phyloP scores from a whole-genome alignment of 768 basidiomycete genomes.

The Floccularia luteovirens region DNA sequence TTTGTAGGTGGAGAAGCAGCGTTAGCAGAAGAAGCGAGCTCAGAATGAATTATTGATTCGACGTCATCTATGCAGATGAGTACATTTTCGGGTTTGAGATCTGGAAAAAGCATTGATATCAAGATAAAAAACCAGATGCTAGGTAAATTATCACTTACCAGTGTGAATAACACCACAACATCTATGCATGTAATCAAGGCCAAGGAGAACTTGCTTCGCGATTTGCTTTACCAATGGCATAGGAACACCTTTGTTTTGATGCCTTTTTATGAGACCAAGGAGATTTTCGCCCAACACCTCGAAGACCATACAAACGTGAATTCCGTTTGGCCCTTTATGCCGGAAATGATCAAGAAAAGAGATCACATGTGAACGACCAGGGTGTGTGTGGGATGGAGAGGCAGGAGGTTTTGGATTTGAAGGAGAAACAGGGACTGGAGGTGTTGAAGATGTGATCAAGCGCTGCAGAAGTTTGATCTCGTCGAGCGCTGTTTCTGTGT shows the following conservation, averaged over 20 bases:
- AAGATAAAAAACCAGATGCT: slow-evolving; percentile 1
- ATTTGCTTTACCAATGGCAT: slow-evolving; percentile 92
- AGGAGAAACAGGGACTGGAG: slow-evolving; percentile 38
- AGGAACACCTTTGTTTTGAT: slow-evolving; percentile 97
- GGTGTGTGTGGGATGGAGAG: slow-evolving; percentile 64
- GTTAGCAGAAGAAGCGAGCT: slow-evolving; percentile 46
- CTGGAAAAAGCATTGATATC: slow-evolving; percentile 24
- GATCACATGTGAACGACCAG: slow-evolving; percentile 92
- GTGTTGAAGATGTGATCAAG: slow-evolving; percentile 77
- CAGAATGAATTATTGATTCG: slow-evolving; percentile 83
- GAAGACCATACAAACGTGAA: slow-evolving; percentile 99
- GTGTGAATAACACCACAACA: slow-evolving; percentile 98
- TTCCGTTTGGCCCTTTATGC: slow-evolving; percentile 94
- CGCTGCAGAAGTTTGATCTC: slow-evolving; percentile 98
- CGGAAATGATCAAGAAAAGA: slow-evolving; percentile 96
- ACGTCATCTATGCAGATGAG: slow-evolving; percentile 96
- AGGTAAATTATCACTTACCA: slow-evolving; percentile 29
- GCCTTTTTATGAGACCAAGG: slow-evolving; percentile 92
- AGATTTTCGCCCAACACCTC: slow-evolving; percentile 98
- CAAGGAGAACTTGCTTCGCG: slow-evolving; percentile 91
- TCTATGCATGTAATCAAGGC: slow-evolving; percentile 96
- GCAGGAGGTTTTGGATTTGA: slow-evolving; percentile 42
- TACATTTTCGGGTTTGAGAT: slow-evolving; percentile 97
- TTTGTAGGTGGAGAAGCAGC: slow-evolving; percentile 48
- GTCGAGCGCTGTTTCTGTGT: slow-evolving; percentile 97